A percentile compares a stretch with the other conserved stretches of the same genome.
Conservation (phyloP, 140 eudicot genomes). For the Erigeron philadelphicus region DNA sequence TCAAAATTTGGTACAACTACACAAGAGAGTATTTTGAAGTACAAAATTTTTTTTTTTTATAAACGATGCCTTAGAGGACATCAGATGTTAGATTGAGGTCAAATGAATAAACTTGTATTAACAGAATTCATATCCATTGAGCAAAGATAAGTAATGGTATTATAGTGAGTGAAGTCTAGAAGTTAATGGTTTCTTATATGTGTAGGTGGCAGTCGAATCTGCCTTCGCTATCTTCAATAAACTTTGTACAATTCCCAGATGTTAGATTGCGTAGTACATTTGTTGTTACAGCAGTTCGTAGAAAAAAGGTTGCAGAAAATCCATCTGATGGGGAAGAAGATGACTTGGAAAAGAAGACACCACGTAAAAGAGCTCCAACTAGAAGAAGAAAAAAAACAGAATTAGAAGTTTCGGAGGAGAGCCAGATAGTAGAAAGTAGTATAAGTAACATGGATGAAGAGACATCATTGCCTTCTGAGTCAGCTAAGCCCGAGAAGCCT, state of each 20-base stretch:
- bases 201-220: constrained; percentile 61
- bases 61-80: not conserved
- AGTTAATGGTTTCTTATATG: not conserved
- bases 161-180: not conserved
- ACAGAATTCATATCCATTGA: no score
- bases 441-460: constrained; percentile 34
- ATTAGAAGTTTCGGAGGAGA: constrained; percentile 38
- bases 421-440: constrained; percentile 20
- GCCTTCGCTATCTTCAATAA: constrained; percentile 35
- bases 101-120: not conserved
- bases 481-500: constrained; percentile 42
- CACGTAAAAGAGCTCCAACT: constrained; percentile 49
- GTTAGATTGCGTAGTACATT: constrained; percentile 34
- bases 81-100: not conserved
- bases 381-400: constrained; percentile 51
- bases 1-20: not conserved
- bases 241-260: constrained; percentile 40
- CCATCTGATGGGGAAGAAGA: constrained; percentile 49
- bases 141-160: no score
- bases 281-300: constrained; percentile 44
- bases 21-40: not conserved
- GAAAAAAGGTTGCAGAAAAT: constrained; percentile 37
- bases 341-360: constrained; percentile 43
- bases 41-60: not conserved
- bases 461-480: constrained; percentile 27